Conservation (phyloP, 1,284 basidiomycete genomes). For the Cystobasidium sp. region DNA sequence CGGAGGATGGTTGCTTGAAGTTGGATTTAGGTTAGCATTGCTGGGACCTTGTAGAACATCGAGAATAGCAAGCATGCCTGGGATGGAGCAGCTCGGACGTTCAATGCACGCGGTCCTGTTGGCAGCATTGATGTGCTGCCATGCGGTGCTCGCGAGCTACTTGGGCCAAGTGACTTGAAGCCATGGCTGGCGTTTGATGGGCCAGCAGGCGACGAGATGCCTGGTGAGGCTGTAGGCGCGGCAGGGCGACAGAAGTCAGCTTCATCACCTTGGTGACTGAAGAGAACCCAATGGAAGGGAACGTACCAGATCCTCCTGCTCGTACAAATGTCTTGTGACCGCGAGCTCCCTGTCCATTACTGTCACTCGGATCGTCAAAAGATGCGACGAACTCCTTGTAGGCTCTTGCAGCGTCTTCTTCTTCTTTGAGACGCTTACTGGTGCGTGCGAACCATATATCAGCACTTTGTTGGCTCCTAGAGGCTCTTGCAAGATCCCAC, state of each 20-base stretch:
- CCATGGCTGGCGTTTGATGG: neutral
- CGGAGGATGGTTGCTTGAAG: conserved; percentile 51
- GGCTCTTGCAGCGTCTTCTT: conserved; percentile 58
- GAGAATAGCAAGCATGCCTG: conserved; percentile 30
- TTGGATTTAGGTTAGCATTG: conserved; percentile 53
- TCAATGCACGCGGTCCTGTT: conserved; percentile 8
- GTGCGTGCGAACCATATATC: conserved; percentile 56
- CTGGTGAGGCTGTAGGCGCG: neutral
- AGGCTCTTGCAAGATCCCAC: conserved; percentile 54
- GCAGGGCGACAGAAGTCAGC: neutral
- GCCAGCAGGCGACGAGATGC: conserved; percentile 2
- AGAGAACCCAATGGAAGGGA: neutral
- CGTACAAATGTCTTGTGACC: conserved; percentile 70
- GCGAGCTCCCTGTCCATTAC: conserved; percentile 1
- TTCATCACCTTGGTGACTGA: neutral
- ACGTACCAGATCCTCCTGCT: conserved; percentile 60
- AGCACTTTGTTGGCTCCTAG: conserved; percentile 47
- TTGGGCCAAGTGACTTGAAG: neutral
- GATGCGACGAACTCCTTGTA: conserved; percentile 85
- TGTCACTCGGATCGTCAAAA: conserved; percentile 73
- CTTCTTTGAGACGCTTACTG: conserved; percentile 62
- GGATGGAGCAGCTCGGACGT: conserved; percentile 14
- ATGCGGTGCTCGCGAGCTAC: neutral
- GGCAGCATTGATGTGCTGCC: neutral
- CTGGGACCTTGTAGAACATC: conserved; percentile 52